phyloP scores from a whole-genome alignment of 192 early-diverging fungal species.

The Entomortierella parvispora region DNA sequence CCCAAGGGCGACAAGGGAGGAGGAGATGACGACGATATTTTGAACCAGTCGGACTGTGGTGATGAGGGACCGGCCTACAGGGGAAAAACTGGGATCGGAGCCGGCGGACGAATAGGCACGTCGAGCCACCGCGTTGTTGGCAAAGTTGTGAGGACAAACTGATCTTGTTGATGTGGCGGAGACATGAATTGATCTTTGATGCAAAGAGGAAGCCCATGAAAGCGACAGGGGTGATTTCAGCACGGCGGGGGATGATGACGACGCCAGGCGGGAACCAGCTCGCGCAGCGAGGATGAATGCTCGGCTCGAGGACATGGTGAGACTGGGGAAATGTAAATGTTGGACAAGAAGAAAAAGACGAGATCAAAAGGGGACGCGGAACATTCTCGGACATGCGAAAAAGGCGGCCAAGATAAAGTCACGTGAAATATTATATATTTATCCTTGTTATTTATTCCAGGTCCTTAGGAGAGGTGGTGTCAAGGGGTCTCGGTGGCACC shows the following conservation, averaged over 20 bases:
- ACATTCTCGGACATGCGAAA: no score
- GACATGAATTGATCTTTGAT: no score
- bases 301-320: neutral
- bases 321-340: no score
- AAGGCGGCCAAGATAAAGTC: no score
- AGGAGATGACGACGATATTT: constrained; percentile 38
- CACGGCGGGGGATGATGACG: neutral
- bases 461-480: no score
- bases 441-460: no score
- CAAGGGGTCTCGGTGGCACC: no score
- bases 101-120: neutral
- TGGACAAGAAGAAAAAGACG: no score
- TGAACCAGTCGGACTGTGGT: constrained; percentile 16
- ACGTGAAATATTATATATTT: no score
- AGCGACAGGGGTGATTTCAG: neutral
- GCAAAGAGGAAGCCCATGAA: neutral
- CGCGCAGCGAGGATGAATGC: neutral
- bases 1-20: constrained; percentile 43
- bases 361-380: no score
- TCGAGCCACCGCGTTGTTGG: no score
- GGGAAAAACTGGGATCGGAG: neutral
- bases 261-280: neutral
- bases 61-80: constrained; percentile 14
- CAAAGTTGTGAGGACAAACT: no score
- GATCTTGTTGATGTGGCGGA: neutral